Conservation (phyloP, 352 stramenopile species). For the Phytophthora cactorum region DNA sequence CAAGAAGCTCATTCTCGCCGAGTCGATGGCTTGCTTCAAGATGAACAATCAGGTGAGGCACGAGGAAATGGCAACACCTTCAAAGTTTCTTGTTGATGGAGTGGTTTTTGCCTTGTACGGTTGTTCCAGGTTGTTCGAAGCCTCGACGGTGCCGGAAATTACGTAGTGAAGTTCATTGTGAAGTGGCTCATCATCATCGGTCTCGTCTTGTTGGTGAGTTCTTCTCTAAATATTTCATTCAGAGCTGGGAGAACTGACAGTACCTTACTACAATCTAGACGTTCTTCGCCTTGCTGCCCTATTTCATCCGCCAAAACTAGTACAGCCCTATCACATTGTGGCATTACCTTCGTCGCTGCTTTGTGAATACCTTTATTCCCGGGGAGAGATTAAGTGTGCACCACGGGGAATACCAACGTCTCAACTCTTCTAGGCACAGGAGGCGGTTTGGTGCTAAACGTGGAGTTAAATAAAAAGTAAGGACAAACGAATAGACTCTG, state of each 20-base stretch:
- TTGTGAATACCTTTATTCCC: no score
- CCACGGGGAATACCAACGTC: no score
- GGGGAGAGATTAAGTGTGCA: no score
- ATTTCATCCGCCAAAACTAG: slow-evolving; percentile 3
- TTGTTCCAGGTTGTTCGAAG: slow-evolving; percentile 62
- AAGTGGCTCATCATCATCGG: slow-evolving; percentile 68
- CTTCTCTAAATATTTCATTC: no score
- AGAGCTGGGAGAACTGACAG: background rate
- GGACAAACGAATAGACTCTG: no score
- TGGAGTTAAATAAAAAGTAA: no score
- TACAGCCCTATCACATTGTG: slow-evolving; percentile 6
- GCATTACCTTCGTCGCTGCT: no score
- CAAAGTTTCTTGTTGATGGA: background rate
- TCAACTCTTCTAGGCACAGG: no score
- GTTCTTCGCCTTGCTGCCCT: slow-evolving; percentile 5
- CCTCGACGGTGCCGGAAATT: slow-evolving; percentile 56
- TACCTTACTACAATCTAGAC: slow-evolving; percentile 5
- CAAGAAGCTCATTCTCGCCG: slow-evolving; percentile 53
- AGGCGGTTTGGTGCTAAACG: no score
- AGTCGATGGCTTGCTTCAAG: slow-evolving; percentile 64
- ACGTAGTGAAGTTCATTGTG: slow-evolving; percentile 55
- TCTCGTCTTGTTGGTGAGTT: slow-evolving; percentile 58
- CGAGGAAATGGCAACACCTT: background rate
- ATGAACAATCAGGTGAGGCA: slow-evolving; percentile 72
- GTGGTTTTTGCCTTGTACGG: background rate